A percentile compares a stretch with the other conserved stretches of the same genome.
phyloP scores from a whole-genome alignment of 345 rosid species.

The Mallotus nudiflorus region DNA sequence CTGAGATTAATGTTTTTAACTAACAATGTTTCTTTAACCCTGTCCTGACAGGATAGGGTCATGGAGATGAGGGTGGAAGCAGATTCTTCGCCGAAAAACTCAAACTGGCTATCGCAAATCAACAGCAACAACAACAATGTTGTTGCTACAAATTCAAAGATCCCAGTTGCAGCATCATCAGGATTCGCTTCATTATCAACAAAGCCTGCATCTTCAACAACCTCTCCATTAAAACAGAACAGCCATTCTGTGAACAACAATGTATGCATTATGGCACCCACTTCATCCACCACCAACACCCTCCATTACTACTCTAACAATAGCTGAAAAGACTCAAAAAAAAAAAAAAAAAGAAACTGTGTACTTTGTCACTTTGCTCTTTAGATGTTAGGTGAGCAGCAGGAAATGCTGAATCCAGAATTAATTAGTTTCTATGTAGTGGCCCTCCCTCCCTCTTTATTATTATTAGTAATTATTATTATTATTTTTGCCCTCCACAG shows the following conservation, averaged over 20 bases:
- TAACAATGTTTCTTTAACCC: neutral
- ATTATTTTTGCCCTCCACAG: too few relatives aligned
- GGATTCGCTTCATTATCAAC: slow-evolving; percentile 36
- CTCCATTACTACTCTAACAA: neutral
- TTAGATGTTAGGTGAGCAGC: slow-evolving; percentile 1
- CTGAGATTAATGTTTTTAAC: neutral
- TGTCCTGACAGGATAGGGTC: slow-evolving; percentile 10
- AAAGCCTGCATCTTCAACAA: slow-evolving; percentile 14
- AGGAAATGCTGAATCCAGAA: neutral
- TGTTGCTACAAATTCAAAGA: slow-evolving; percentile 22
- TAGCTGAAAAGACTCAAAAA: neutral
- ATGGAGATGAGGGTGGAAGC: neutral
- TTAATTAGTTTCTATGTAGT: neutral
- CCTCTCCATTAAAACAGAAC: slow-evolving; percentile 11
- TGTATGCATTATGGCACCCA: neutral
- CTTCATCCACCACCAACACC: neutral
- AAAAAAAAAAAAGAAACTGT: too few relatives aligned
- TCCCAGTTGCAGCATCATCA: slow-evolving; percentile 44
- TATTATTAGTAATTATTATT: too few relatives aligned
- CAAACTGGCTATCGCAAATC: slow-evolving; percentile 42
- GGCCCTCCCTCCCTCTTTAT: neutral
- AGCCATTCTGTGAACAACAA: slow-evolving; percentile 19
- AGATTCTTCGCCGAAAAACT: slow-evolving; percentile 5
- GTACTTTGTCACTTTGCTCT: neutral
- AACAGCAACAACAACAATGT: slow-evolving; percentile 21